Evolutionary conservation across 345 rosid species (phyloP), one percentile per base, ranked within the genome.

Genomic region (Erodium maritimum): DNA sequence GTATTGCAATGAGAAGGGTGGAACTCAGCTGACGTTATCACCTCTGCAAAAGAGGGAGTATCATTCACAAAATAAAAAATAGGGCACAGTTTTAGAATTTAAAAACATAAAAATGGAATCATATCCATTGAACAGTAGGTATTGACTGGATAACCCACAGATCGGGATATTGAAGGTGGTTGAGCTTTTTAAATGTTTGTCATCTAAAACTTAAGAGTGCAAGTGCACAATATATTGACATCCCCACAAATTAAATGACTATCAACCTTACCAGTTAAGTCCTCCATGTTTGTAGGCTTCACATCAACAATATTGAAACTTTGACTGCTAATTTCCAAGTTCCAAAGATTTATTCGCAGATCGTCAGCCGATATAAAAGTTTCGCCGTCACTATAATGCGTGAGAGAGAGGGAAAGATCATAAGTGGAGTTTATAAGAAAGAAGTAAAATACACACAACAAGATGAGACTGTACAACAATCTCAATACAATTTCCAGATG

Each of bases 261-360:
- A 58, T 50, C 42, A 56, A 23, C 60, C 73, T 73, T 76, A 93
- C 99, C 99, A 55, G 99, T 87, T 68, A 93, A 71, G 71, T 89
- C 97, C 83, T 93, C 99, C 96, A 93, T 93, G 69, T 90, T 93
- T 59, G 91, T 75, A 62, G 99, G 99, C 79, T 93, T 93, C 61
- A 94, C 96, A 83, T 91, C 96, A 67, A 85, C 90, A 69, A 89
- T 89, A 67, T 93, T 93, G 67, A 93, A 90, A 80, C 97, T 93
- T 67, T 93, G 97, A 60, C 70, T 85, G 83, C 88, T 85, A 66
- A 93, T 82, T 70, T 93, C 99, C 85, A 93, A 69, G 82, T 90
- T 93, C 99, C 99, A 93, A 60, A 93, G 89, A 77, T 93, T 93
- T 68, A 93, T 82, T 61, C 99, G 87, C 64, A 93, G 81, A 75